Base-by-base conservation (phyloP, 371 early-diverging fungal genomes). In the Coemansia sp. region DNA sequence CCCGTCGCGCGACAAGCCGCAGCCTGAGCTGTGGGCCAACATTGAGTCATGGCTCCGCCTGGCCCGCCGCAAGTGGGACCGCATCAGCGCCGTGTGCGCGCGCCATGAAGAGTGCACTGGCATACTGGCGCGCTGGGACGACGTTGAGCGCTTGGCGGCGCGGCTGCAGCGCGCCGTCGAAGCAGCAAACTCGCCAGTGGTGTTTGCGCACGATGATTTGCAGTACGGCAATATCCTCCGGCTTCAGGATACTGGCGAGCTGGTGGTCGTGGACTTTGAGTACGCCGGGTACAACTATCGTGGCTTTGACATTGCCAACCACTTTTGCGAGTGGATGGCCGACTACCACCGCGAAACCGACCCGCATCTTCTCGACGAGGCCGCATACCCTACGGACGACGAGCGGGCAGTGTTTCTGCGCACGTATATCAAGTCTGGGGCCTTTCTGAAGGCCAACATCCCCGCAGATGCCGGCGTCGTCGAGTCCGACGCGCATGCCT, bases 241-340 rank as follows among this genome's bases (percentile, higher is more conserved):
- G 46, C 71, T 87, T 1, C 66, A 80, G 31, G 75, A 71, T 6
- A 80, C 80, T 2, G 82, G 81, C 16, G 85, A 88, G 55, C 70
- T 90, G 2, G 88, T 87, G 0, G 82, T 90, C 2, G 86, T 91
- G 29, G 94, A 93, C 59, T 92, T 90, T 69, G 94, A 94, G 61
- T 94, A 94, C 72, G 86, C 92, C 12, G 92, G 94, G 0, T 91
- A 90, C 69, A 93, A 90, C 64, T 84, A 86, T 53, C 87, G 90
- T 6, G 93, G 86, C 5, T 91, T 81, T 44, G 94, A 94, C 42
- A 88, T 94, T 40, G 93, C 88, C 33, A 94, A 94, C 72, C 94
- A 93, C 60, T 94, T 94, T 65, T 90, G 90, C 75, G 94, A 94
- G 58, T 94, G 91, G 91, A 89, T 84, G 78, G 89, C 90, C 32